Evolutionary conservation across 2,329 filamentous ascomycete genomes (phyloP), one percentile per base, ranked within the genome.

Genomic region (Colletotrichum agaves): DNA sequence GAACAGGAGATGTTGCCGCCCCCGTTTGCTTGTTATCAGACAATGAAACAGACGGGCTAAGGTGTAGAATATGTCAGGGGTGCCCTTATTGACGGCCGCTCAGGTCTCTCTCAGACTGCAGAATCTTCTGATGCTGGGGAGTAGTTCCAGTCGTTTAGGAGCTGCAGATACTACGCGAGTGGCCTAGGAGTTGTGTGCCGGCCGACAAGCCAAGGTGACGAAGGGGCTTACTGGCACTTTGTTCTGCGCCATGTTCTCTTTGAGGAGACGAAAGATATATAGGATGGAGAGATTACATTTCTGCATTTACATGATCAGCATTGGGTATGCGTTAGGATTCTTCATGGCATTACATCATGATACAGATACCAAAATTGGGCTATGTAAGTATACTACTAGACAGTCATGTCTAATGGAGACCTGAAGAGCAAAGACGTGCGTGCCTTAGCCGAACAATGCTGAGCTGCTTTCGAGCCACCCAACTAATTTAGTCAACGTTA

Each of bases 61-160:
- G 68, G 47, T 63, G 52, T 56, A 64, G 61, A 47, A 56, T 60
- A 19, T 69, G 21, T 66, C 59, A 68, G 68, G 69, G 52, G 57
- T 49, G 31, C 41, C 46, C 49, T 61, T 70, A 63, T 71, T 71
- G 70, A 71, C 68, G 68, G 64, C 64, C 70, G 68, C 31, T 62
- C 70, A 71, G 70, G 70, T 70, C 69, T 50, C 61, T 71, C 69
- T 57, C 70, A 57, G 68, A 70, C 39, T 71, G 70, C 52, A 67
- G 68, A 46, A 70, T 71, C 53, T 65, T 71, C 60, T 71, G 68
- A 71, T 53, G 67, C 55, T 27, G 63, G 61, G 56, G 44, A 69
- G 62, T 67, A 67, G 66, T 43, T 8, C 49, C 63, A 61, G 66
- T 27, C 23, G 37, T 13, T 21, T 4, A 27, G 49, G 46, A 27